Base-by-base conservation (phyloP, 2,329 filamentous ascomycete genomes). In the Diaporthe ilicicola region DNA sequence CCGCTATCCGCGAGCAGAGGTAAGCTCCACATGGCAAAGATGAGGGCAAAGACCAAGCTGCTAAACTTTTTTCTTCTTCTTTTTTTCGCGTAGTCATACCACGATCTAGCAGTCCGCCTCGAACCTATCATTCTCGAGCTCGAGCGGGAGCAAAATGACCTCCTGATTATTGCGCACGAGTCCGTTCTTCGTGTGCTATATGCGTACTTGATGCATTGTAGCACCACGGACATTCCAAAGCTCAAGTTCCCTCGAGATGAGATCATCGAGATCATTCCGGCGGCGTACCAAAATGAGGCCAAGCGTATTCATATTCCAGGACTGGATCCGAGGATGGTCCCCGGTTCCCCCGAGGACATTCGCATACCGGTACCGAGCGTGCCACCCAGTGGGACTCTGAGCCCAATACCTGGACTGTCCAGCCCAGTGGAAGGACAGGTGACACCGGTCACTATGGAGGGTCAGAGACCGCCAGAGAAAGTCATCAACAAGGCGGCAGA, bases 161-260 rank as follows among this genome's bases (percentile, higher is more conserved):
- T 99, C n/a, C 88, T 99, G 67, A 98, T 99, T 78, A 98, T 99
- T 75, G 96, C 96, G 0, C 96, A 99, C 81, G 96, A 99, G 81
- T 97, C 94, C 65, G 96, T 99, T n/a, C 88, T 99, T 56, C 93
- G 96, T 53, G 96, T 99, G 29, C 88, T 99, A 4, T 99, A 99
- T 79, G 95, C 95, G 29, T 99, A 99, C 81, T 87, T 99, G 48
- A 99, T 99, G 96, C 96, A 97, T 76, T 98, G 96, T 83, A 96
- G 95, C 79, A 95, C 97, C 10, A 93, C 92, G 81, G 94, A 97
- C 78, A 99, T 99, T 73, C 96, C 96, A 4, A 92, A 91, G 76
- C 89, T 99, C 73, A 93, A 94, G 75, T 99, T 99, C 78, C 96
- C 96, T 4, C 93, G 96, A 53, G 92, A 99, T 79, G 94, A 99